Conservation (phyloP, 108 stramenopile species). For the Pseudonitzschia multistriata region DNA sequence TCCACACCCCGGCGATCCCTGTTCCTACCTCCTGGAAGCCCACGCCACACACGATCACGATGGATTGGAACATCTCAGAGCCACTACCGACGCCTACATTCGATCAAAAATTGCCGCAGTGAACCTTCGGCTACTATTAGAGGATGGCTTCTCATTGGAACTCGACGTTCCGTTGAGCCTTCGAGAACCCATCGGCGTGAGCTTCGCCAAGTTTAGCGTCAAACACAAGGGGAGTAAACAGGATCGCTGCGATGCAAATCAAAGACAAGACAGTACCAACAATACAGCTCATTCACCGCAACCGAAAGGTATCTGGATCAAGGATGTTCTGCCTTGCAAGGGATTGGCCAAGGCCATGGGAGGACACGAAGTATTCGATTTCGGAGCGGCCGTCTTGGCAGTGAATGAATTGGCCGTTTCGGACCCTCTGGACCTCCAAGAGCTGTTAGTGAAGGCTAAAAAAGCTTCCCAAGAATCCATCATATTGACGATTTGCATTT, state of each 20-base stretch:
- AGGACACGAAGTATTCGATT: neutral
- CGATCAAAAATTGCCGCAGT: neutral
- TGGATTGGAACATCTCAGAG: neutral
- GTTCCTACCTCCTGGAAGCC: constrained; percentile 7
- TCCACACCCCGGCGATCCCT: neutral
- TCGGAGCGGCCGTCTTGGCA: constrained; percentile 1
- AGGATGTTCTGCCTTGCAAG: neutral
- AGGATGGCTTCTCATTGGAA: neutral
- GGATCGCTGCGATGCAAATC: neutral
- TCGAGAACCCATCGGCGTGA: neutral
- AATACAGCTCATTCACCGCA: neutral
- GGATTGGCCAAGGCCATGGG: constrained; percentile 13
- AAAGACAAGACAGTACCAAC: neutral
- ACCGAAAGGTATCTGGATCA: neutral
- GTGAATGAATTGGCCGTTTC: neutral
- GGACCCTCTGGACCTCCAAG: constrained; percentile 1
- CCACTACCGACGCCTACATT: neutral
- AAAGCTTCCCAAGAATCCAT: neutral
- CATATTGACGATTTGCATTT: neutral
- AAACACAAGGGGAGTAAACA: neutral
- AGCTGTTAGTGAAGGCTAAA: neutral
- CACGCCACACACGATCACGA: neutral
- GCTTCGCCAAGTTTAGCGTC: neutral
- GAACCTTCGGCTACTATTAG: neutral
- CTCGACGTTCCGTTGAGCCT: neutral